Evolutionary conservation across 2,329 filamentous ascomycete genomes (phyloP), one percentile per base, ranked within the genome.

Genomic region (Sclerotinia nivalis): DNA sequence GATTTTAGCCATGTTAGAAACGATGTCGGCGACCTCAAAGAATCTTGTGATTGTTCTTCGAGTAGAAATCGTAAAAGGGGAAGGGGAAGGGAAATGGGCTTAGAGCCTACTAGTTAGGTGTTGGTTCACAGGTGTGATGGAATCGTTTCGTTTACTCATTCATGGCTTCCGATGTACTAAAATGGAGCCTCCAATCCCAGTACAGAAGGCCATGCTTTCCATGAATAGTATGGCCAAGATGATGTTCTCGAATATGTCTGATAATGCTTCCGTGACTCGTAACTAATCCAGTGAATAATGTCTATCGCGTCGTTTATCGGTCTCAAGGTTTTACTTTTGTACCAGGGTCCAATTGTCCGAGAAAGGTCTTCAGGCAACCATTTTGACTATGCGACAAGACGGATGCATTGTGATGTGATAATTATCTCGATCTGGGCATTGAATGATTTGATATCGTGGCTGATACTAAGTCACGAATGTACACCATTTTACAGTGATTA

Each of bases 291-390:
- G 60, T 52, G 12, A 37, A 37, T 43, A 64, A 13, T 37, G 60
- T 10, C 45, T n/a, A 50, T 64, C 60, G 25, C 13, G 1, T 64
- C 61, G 61, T 64, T 37, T 40, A 64, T 52, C 47, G 22, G 22
- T 20, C 58, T 61, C 62, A 9, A 52, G 49, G 58, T 15, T 34
- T 49, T 49, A 34, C 45, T 28, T 43, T 43, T n/a, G 18, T 34
- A 50, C 56, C 22, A 52, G 66, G 55, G 45, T 60, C 9, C 45
- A 18, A 61, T 40, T 45, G 40, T 40, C n/a, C 55, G 45, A 66
- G 20, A n/a, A 56, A 13, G 15, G 55, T 52, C 66, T 61, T 68
- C 66, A 68, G 66, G 66, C 66, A 68, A 61, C 66, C 66, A 45
- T n/a, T n/a, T 61, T 45, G n/a, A 5, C 43, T 45, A 65, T 62